A percentile compares a stretch with the other conserved stretches of the same genome.
Conservation (phyloP, 1,139 yeast genomes). For the Saccharomyces hybrid region DNA sequence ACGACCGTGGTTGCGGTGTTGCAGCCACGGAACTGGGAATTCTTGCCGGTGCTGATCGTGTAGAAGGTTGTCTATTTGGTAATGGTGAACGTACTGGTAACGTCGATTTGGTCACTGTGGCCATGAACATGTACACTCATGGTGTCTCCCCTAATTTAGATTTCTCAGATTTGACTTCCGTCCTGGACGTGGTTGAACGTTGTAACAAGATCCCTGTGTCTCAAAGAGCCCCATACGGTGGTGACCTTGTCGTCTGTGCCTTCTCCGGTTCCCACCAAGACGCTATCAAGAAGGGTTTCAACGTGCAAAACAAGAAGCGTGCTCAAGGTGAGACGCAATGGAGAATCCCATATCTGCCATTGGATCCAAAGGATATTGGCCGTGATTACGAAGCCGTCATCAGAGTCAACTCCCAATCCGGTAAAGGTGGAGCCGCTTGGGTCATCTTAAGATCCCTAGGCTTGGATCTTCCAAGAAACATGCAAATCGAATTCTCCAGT, state of each 20-base stretch:
- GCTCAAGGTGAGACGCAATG: constrained; percentile 46
- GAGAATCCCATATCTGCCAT: constrained; percentile 91
- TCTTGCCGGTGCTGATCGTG: constrained; percentile 95
- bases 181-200: constrained; percentile 82
- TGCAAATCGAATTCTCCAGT: constrained; percentile 85
- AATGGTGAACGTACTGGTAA: constrained; percentile 99
- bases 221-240: constrained; percentile 94
- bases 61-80: constrained; percentile 95
- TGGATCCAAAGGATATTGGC: constrained; percentile 94
- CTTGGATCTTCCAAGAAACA: constrained; percentile 83
- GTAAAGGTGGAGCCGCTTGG: constrained; percentile 99
- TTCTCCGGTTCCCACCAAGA: constrained; percentile 97
- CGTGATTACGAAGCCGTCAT: constrained; percentile 96
- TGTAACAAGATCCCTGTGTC: constrained; percentile 94
- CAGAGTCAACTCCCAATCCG: constrained; percentile 95
- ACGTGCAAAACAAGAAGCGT: constrained; percentile 44
- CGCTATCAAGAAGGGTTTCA: constrained; percentile 94
- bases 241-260: constrained; percentile 93
- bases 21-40: constrained; percentile 95
- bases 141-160: constrained; percentile 84
- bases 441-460: constrained; percentile 81
- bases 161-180: constrained; percentile 72
- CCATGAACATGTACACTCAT: constrained; percentile 88
- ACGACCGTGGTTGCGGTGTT: constrained; percentile 96
- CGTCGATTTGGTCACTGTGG: constrained; percentile 89